Base-by-base conservation (phyloP, 805 yeast species). In the Kluyveromyces siamensis region DNA sequence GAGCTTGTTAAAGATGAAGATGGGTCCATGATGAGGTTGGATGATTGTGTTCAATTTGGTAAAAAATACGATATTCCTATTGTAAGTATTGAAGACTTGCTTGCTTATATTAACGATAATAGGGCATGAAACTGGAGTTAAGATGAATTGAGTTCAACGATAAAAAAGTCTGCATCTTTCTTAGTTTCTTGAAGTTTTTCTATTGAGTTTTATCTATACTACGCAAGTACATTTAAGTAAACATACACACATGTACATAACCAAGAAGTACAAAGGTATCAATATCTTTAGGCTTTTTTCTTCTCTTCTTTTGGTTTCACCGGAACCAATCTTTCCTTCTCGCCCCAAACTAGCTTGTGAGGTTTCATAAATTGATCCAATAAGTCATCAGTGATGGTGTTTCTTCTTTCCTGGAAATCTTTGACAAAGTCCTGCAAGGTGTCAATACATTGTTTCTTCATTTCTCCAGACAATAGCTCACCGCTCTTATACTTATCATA, bases 11-110 rank as follows among this genome's bases (percentile, higher is more conserved):
- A 84, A 50, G 98, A 89, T 55, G 84, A 81, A 44, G 98, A 93
- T 61, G 99, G 99, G 0, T 72, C 84, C 54, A 93, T 93, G 98
- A 88, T 90, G 83, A 81, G 99, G 65, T 72, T 89, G 53, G 84
- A 81, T 53, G 96, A 93, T 63, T 93, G 98, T 68, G 67, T 76
- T 42, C 71, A 71, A 59, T 93, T 93, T 62, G 75, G 86, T 40
- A 65, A 76, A 58, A 65, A 77, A 55, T 80, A 78, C 58, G 73
- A 73, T 44, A 69, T 93, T 51, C 85, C 84, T 62, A 69, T 87
- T 19, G 81, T 91, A 53, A 84, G 89, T 33, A 90, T 91, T 58
- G 86, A 87, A 55, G 84, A 80, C 51, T 62, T 90, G 53, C 82
- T 76, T 16, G 75, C 78, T 53, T 73, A 81, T 63, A 70, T 83